A percentile compares a stretch with the other conserved stretches of the same genome.
These are phyloP conservation scores for Aspergillus costaricaensis DNA, from an alignment of 2,329 filamentous ascomycete species.

Conservation along the genomic window DNA sequence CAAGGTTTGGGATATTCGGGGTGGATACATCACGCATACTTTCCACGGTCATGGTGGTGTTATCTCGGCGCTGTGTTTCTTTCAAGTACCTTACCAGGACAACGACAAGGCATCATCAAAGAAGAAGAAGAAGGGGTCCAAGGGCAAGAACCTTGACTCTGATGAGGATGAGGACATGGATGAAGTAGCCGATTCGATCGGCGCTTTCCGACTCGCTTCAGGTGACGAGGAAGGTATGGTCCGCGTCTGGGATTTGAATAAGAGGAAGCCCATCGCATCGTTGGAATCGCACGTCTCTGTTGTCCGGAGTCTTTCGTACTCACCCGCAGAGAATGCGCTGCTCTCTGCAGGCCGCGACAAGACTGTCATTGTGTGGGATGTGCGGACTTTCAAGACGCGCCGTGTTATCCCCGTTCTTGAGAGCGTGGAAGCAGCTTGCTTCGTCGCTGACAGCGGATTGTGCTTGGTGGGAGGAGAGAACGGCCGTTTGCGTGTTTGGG, in stretches of 20 bases:
- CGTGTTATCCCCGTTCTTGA: constrained; percentile 84
- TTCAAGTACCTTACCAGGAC: constrained; percentile 64
- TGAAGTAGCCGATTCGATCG: constrained; percentile 50
- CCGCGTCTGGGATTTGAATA: constrained; percentile 87
- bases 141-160: constrained; percentile 28
- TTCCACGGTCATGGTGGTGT: constrained; percentile 92
- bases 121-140: constrained; percentile 49
- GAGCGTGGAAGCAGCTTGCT: constrained; percentile 79
- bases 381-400: constrained; percentile 77
- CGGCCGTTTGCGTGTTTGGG: constrained; percentile 82
- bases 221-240: constrained; percentile 94
- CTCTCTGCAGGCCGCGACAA: constrained; percentile 89
- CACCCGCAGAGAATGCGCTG: constrained; percentile 69
- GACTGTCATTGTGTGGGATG: constrained; percentile 90
- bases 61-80: constrained; percentile 88
- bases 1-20: constrained; percentile 94
- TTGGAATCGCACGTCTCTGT: constrained; percentile 94
- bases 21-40: constrained; percentile 89
- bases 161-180: constrained; percentile 48
- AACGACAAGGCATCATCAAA: constrained; percentile 42
- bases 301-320: constrained; percentile 84
- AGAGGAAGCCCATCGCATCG: constrained; percentile 72
- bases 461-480: constrained; percentile 85
- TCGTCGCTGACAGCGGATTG: constrained; percentile 68
- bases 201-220: constrained; percentile 77